Evolutionary conservation across 495 filamentous ascomycete genomes (phyloP).

Genomic region (Penicillium mononematosum): DNA sequence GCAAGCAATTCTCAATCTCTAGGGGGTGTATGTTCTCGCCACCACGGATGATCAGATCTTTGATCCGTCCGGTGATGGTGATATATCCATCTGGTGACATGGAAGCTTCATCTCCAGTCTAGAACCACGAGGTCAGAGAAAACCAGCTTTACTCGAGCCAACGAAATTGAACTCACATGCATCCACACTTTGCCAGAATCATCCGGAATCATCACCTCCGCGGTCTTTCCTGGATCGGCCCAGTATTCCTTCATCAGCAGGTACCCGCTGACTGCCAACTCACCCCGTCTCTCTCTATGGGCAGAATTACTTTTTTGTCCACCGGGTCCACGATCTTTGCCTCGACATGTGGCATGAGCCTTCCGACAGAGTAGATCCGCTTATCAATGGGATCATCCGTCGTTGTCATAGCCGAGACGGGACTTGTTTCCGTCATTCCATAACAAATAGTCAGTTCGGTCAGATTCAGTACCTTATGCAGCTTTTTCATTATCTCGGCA

Average conservation of each 20-base stretch:
- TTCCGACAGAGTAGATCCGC: constrained; percentile 73
- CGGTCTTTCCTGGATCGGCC: constrained; percentile 66
- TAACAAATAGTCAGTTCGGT: constrained; percentile 92
- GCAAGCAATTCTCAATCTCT: constrained; percentile 90
- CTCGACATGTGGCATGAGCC: constrained; percentile 74
- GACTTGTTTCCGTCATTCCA: constrained; percentile 96
- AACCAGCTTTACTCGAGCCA: constrained; percentile 14
- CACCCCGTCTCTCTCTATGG: constrained; percentile 66
- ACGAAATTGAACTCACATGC: constrained; percentile 49
- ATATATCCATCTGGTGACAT: constrained; percentile 72
- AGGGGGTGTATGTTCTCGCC: constrained; percentile 97
- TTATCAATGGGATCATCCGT: constrained; percentile 79
- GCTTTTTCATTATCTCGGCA: constrained; percentile 74
- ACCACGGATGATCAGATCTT: constrained; percentile 90
- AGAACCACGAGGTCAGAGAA: constrained; percentile 14
- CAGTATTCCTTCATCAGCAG: constrained; percentile 90
- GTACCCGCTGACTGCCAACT: constrained; percentile 83
- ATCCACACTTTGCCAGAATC: constrained; percentile 64
- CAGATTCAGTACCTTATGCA: constrained; percentile 75
- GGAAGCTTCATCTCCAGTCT: constrained; percentile 87
- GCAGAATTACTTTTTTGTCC: constrained; percentile 57
- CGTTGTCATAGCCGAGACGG: constrained; percentile 88
- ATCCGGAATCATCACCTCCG: constrained; percentile 67
- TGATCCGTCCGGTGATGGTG: constrained; percentile 73
- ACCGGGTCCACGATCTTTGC: constrained; percentile 76